Base-by-base conservation (phyloP, 176 grass and related monocot species). In the Oryza coarctata region DNA sequence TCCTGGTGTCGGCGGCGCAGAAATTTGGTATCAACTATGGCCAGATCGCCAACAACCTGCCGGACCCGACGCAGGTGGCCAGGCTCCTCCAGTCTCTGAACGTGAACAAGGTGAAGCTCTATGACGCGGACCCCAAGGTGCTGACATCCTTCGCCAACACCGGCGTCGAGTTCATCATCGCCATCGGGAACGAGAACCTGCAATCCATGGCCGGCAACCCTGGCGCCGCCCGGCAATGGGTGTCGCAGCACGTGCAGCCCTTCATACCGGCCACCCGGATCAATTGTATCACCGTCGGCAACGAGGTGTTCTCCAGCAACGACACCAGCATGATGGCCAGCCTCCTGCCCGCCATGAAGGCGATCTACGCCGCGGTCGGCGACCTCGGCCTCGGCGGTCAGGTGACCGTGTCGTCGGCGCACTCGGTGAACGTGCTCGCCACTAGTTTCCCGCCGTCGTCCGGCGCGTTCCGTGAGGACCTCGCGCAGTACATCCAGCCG, bases 11-110 rank as follows among this genome's bases (percentile, higher is more conserved):
- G 38, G 73, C 83, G 70, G 83, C 73, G 66, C 74, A 86, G 25
- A 90, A 86, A 47, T 93, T 93, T 32, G 94, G 94, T 41, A 97
- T 97, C 70, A 97, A 97, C 73, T 97, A 97, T 22, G 94, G 94
- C 20, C 94, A 97, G 77, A 76, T 97, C 60, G 94, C 94, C 28
- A 86, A 97, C 84, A 81, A 97, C 64, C 84, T 97, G 12, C 94
- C 94, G 0, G 79, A 90, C 63, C 94, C 88, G 32, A 73, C 86
- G 45, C 83, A 65, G 52, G 94, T 97, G 55, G 77, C 77, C 7
- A n/a, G 35, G 22, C 86, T 97, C 45, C 86, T 97, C 68, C 88
- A 29, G 65, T 91, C 94, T 1, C 57, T 97, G 70, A 89, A 85
- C 76, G 91, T 97, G 34, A 91, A 80, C 76, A 87, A 73, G 86